Evolutionary conservation across 495 filamentous ascomycete genomes (phyloP).

Genomic region (Podospora sp.): DNA sequence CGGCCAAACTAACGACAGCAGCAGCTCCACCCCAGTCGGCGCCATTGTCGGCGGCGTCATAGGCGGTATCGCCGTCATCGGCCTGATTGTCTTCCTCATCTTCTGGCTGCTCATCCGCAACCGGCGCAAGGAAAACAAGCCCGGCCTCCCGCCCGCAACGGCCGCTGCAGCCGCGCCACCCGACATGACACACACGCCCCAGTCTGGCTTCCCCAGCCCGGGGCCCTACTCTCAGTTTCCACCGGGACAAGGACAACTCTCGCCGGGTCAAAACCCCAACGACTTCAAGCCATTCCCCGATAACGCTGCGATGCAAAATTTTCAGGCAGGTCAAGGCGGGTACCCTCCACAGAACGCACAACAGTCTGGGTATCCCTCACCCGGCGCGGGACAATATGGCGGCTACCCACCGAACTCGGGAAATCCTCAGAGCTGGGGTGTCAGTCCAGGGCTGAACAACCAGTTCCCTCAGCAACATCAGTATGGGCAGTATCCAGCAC

Average conservation of each 20-base stretch:
- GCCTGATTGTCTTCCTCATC: conserved; percentile 34
- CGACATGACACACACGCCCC: background rate
- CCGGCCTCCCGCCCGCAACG: background rate
- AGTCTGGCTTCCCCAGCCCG: background rate
- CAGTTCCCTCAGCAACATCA: conserved; percentile 2
- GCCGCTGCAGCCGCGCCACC: background rate
- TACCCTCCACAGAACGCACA: background rate
- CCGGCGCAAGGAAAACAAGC: background rate
- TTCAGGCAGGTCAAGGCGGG: background rate
- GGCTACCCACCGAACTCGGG: background rate
- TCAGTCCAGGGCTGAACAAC: background rate
- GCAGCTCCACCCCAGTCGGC: conserved; percentile 25
- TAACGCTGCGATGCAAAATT: background rate
- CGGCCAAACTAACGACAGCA: background rate
- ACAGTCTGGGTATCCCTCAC: background rate
- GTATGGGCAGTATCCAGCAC: background rate
- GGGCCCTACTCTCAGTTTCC: background rate
- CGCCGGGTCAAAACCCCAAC: background rate
- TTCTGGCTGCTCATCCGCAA: conserved; percentile 30
- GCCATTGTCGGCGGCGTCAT: conserved; percentile 46
- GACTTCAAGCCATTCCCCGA: background rate
- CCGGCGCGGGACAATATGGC: background rate
- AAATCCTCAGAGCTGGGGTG: background rate
- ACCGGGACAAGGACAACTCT: background rate
- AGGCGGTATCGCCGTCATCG: conserved; percentile 41